Evolutionary conservation across 2,329 filamentous ascomycete genomes (phyloP), one percentile per base, ranked within the genome.

Genomic region (Talaromyces sp.): DNA sequence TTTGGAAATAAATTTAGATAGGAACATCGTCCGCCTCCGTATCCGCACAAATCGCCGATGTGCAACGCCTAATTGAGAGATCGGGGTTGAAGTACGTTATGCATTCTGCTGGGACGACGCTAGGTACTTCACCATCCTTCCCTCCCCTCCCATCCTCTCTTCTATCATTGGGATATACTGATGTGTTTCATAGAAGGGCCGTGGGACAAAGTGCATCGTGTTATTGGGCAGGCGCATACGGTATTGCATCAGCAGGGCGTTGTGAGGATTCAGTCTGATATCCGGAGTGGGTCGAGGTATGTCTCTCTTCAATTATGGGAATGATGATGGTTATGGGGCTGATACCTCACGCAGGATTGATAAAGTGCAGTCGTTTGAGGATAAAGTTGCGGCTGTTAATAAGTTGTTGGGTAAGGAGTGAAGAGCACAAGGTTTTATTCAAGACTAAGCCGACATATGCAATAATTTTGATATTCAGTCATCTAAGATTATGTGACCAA

Each of bases 101-200:
- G 92, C 94, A 98, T 79, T 93, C 91, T 31, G 93, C 93, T 2
- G 95, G 94, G 13, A 97, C 94, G 0, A 98, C 94, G 0, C 86
- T 98, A 63, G 93, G 92, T 95, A 82, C 19, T 45, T 47, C n/a
- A 31, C 66, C 88, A 82, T 33, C 24, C 33, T 16, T 8, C 24
- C 16, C 10, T 19, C n/a, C 52, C 27, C 33, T n/a, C 9, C n/a
- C 2, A 33, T n/a, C 3, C n/a, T 2, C 10, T 11, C 52, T 4
- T 24, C 9, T 39, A 22, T 22, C n/a, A n/a, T 56, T 22, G 3
- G 19, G 16, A 37, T n/a, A 13, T 22, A 56, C 16, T 59, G 47
- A 27, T 24, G 39, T 49, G 19, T 24, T 24, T 19, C 65, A 68
- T 70, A 96, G 94, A 98, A 81, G 95, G 94, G 2, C 85, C 88